Evolutionary conservation across 202 grass and related monocot genomes (phyloP).

Genomic region (Bolboschoenoplectus hybrid): DNA sequence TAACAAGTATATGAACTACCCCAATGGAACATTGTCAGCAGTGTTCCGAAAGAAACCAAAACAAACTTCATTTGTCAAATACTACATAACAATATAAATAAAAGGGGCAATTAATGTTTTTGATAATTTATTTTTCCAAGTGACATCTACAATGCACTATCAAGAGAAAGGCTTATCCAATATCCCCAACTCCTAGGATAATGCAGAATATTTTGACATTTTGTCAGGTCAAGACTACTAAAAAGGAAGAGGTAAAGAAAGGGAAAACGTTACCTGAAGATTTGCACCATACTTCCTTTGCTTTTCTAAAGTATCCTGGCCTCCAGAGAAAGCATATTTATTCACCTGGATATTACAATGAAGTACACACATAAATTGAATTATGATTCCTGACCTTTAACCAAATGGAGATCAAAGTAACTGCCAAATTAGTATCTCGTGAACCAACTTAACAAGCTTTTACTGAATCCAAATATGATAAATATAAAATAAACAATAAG

Average conservation of each 20-base stretch:
- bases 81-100: background rate
- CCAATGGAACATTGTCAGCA: background rate
- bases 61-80: background rate
- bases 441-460: conserved; percentile 18
- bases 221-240: background rate
- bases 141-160: background rate
- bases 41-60: background rate
- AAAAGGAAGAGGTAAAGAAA: background rate
- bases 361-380: conserved; percentile 34
- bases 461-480: background rate
- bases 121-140: background rate
- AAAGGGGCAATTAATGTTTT: background rate
- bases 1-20: conserved; percentile 11
- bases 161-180: background rate
- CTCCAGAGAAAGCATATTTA: conserved; percentile 90
- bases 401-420: conserved; percentile 8
- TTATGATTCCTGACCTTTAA: conserved; percentile 11
- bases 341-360: conserved; percentile 59
- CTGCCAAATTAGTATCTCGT: background rate
- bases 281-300: conserved; percentile 93
- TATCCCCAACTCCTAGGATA: background rate
- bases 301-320: conserved; percentile 79
- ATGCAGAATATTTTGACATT: background rate
- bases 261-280: conserved; percentile 55
- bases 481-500: background rate